Conservation (phyloP, 2,329 filamentous ascomycete species). For the Sclerotinia trifoliorum region DNA sequence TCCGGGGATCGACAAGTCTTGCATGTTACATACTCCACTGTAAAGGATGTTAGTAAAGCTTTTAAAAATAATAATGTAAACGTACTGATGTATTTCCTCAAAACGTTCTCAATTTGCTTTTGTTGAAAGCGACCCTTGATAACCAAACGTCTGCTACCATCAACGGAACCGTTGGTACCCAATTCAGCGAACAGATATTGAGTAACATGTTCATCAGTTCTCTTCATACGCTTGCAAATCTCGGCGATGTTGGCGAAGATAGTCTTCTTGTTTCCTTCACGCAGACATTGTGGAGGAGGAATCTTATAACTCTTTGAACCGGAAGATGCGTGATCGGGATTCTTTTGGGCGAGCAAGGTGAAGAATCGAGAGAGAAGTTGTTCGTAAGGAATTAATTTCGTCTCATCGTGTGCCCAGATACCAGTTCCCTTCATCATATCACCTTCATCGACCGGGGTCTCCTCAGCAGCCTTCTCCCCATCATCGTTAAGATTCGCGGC, state of each 20-base stretch:
- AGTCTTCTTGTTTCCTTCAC: conserved; percentile 99
- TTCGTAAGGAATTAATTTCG: conserved; percentile 70
- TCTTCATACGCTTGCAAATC: conserved; percentile 99
- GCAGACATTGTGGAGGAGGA: conserved; percentile 94
- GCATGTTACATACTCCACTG: conserved; percentile 93
- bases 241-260: conserved; percentile 99
- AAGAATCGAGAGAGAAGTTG: conserved; percentile 91
- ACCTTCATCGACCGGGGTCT: conserved; percentile 35
- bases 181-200: conserved; percentile 97
- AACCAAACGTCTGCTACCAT: conserved; percentile 87
- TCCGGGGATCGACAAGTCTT: conserved; percentile 96
- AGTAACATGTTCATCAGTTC: conserved; percentile 95
- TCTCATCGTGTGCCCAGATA: conserved; percentile 42
- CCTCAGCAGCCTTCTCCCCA: conserved; percentile 29
- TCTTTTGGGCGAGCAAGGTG: conserved; percentile 88
- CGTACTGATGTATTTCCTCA: conserved; percentile 91
- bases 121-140: conserved; percentile 99
- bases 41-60: conserved; percentile 30
- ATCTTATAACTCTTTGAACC: conserved; percentile 98
- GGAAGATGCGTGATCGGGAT: conserved; percentile 89
- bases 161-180: conserved; percentile 94
- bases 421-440: conserved; percentile 42
- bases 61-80: conserved; percentile 40
- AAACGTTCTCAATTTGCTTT: conserved; percentile 97
- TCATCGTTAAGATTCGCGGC: conserved; percentile 39